A percentile compares a stretch with the other conserved stretches of the same genome.
Conservation (phyloP, 2,329 filamentous ascomycete species). For the Cladosporium colombiae region DNA sequence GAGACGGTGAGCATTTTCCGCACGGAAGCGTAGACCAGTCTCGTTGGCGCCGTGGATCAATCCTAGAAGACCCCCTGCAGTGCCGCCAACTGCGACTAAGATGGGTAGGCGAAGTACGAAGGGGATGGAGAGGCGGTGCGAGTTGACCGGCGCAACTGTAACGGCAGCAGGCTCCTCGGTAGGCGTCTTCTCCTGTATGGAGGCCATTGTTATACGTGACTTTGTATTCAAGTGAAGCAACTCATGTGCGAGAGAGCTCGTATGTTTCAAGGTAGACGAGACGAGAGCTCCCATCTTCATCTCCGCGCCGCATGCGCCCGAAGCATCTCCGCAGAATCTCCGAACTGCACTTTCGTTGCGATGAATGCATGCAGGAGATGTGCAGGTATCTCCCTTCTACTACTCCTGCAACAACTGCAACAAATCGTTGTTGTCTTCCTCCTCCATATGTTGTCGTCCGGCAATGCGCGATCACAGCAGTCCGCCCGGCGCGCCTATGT, state of each 20-base stretch:
- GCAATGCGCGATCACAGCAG: slow-evolving; percentile 18
- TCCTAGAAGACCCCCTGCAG: slow-evolving; percentile 36
- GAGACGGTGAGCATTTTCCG: slow-evolving; percentile 93
- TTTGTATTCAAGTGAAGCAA: background rate
- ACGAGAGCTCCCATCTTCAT: background rate
- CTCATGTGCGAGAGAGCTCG: background rate
- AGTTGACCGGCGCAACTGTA: background rate
- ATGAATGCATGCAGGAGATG: background rate
- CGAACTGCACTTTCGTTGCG: background rate
- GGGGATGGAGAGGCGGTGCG: slow-evolving; percentile 37
- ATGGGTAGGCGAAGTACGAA: slow-evolving; percentile 36
- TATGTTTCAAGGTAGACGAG: background rate
- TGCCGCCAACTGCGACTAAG: slow-evolving; percentile 28
- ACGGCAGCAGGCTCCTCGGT: background rate
- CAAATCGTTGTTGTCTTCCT: background rate
- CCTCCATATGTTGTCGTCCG: slow-evolving; percentile 8
- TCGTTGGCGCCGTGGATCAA: slow-evolving; percentile 36
- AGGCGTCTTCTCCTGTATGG: background rate
- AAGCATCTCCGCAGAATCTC: background rate
- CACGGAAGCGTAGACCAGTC: slow-evolving; percentile 76
- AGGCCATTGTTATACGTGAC: background rate
- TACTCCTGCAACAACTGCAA: background rate
- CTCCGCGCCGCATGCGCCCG: background rate
- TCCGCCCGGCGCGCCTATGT: slow-evolving; percentile 26
- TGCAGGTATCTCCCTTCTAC: background rate